Percentiles rank a stretch among this genome's conserved stretches.
phyloP scores from a whole-genome alignment of 139 green algal species.

The Monoraphidium neglectum region DNA sequence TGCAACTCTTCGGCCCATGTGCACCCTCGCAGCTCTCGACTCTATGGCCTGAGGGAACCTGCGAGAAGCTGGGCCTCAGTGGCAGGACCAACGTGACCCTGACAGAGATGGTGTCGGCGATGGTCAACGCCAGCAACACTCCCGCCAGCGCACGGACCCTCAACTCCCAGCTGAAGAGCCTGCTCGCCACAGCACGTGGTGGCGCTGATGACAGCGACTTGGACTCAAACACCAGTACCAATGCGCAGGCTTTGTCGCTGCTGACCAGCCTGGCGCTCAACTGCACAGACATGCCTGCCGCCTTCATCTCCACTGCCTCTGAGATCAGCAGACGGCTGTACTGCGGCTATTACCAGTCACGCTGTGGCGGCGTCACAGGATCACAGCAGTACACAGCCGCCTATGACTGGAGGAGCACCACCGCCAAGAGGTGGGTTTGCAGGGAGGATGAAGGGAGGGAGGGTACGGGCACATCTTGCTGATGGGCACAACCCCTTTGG shows the following conservation, averaged over 20 bases:
- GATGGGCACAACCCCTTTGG: too few species aligned
- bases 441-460: too few species aligned
- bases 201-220: background rate
- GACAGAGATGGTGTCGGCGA: slow-evolving; percentile 35
- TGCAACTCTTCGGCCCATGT: too few species aligned
- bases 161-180: slow-evolving; percentile 4
- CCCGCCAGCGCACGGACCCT: background rate
- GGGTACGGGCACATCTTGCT: too few species aligned
- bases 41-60: slow-evolving; percentile 13
- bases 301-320: background rate
- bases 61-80: background rate
- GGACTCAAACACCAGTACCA: too few species aligned
- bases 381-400: slow-evolving; percentile 24
- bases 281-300: slow-evolving; percentile 27
- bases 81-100: slow-evolving; percentile 24
- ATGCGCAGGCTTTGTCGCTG: background rate
- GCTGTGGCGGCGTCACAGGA: slow-evolving; percentile 17
- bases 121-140: slow-evolving; percentile 28
- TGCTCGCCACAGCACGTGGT: background rate
- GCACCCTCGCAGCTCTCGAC: slow-evolving; percentile 4
- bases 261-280: slow-evolving; percentile 17
- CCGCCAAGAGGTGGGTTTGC: too few species aligned
- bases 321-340: slow-evolving; percentile 52
- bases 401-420: slow-evolving; percentile 46
- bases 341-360: slow-evolving; percentile 59